These are phyloP conservation scores for Brachypodium distachyon DNA, from an alignment of 202 grass and related monocot species.

Conservation along the genomic window DNA sequence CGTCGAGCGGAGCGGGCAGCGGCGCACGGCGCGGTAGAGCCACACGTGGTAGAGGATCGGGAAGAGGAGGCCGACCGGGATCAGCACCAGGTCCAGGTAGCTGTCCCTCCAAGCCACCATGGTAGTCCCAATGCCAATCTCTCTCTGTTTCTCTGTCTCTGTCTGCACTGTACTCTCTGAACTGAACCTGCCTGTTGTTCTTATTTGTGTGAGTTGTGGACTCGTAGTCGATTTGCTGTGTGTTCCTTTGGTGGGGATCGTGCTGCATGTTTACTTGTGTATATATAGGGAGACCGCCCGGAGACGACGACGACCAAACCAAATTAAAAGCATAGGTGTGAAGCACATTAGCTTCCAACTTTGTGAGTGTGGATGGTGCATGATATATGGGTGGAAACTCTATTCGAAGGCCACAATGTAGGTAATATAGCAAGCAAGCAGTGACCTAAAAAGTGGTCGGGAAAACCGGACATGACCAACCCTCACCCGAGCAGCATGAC, in stretches of 20 bases:
- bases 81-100: conserved; percentile 62
- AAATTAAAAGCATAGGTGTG: background rate
- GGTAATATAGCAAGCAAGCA: too few species aligned
- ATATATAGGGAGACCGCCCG: background rate
- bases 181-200: background rate
- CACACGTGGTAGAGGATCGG: conserved; percentile 48
- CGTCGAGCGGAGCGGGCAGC: conserved; percentile 35
- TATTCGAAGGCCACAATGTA: conserved; percentile 16
- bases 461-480: background rate
- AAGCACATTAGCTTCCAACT: too few species aligned
- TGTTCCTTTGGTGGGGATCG: background rate
- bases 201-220: background rate
- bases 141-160: background rate
- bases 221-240: background rate
- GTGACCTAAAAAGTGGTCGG: background rate
- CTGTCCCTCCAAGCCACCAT: conserved; percentile 56
- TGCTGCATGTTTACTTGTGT: background rate
- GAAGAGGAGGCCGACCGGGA: conserved; percentile 45
- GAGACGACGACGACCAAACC: background rate
- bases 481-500: background rate
- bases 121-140: background rate
- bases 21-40: conserved; percentile 46
- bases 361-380: background rate
- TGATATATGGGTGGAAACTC: conserved; percentile 14
- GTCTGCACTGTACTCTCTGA: too few species aligned